Evolutionary conservation across 768 basidiomycete species (phyloP), one percentile per base, ranked within the genome.

Genomic region (Candolleomyces aberdarensis): DNA sequence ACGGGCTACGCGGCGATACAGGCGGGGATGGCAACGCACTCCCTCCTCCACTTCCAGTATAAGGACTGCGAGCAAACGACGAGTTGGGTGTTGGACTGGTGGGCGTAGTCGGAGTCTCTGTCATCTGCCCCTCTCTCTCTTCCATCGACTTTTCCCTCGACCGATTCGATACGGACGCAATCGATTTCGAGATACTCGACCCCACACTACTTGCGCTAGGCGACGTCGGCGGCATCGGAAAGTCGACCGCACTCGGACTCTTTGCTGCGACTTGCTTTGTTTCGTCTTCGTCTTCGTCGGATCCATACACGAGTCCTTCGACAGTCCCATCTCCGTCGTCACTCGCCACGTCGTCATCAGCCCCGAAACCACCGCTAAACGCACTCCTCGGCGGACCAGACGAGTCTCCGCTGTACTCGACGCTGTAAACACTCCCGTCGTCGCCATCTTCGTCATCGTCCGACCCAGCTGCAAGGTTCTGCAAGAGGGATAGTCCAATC

Each of bases 401-500:
- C 8, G 57, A 44, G 4, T 63, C 53, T 22, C 53, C 56, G n/a
- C 57, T 70, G 60, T 69, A 72, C 39, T 52, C 60, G 29, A 64
- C 57, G 9, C 68, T 72, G 50, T 69, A 67, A 15, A 65, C 69
- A 5, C 69, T 72, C 48, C 65, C 67, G 32, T 63, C 65, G 19
- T 66, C 54, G 32, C 63, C 64, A 17, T 65, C 56, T 59, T 43
- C 48, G 14, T 61, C 58, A 46, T 58, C 54, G 53, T 71, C 75
- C 1, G 67, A 78, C 13, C 67, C 73, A 3, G 75, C 79, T 63
- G 74, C 67, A 43, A 75, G 71, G 44, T 78, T 79, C 64, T 85
- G 83, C 56, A 92, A 72, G 57, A 91, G 72, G 2, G 85, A 85
- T 39, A 91, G 72, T 1, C 90, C 90, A 41, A 92, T 91, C 0